Conservation (phyloP, 2,329 filamentous ascomycete genomes). For the Apiospora marii region DNA sequence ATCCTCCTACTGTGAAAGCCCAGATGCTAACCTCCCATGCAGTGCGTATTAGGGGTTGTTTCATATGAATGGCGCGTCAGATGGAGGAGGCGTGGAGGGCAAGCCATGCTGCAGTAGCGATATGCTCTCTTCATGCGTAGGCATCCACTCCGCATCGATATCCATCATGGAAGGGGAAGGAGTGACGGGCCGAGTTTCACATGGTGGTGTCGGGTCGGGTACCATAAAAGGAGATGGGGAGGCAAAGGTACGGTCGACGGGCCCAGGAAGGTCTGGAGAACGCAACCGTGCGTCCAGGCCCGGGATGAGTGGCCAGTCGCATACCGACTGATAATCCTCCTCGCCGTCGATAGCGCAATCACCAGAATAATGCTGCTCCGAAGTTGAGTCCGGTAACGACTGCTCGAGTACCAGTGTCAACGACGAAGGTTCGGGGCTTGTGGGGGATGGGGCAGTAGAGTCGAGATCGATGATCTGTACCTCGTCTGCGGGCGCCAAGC, state of each 20-base stretch:
- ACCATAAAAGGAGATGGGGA: background rate
- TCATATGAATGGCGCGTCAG: background rate
- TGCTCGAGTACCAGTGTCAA: background rate
- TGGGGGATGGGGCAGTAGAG: background rate
- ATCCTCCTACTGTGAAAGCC: background rate
- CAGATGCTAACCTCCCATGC: background rate
- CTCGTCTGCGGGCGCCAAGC: background rate
- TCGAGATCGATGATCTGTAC: background rate
- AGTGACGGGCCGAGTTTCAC: background rate
- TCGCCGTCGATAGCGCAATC: background rate
- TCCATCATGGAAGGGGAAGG: background rate
- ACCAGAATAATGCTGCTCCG: too few species aligned
- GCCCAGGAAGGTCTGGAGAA: background rate
- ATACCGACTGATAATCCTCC: background rate
- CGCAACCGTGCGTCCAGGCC: background rate
- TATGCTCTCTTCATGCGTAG: background rate
- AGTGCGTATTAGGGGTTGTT: background rate
- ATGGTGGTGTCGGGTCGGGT: background rate
- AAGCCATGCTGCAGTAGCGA: background rate
- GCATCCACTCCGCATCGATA: background rate
- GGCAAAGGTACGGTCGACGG: background rate
- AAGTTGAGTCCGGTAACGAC: too few species aligned
- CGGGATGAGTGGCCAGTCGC: background rate
- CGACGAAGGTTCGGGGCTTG: background rate
- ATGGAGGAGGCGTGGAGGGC: background rate